These are phyloP conservation scores for Echinochloa phyllopogon DNA, from an alignment of 176 grass and related monocot genomes.

Conservation along the genomic window DNA sequence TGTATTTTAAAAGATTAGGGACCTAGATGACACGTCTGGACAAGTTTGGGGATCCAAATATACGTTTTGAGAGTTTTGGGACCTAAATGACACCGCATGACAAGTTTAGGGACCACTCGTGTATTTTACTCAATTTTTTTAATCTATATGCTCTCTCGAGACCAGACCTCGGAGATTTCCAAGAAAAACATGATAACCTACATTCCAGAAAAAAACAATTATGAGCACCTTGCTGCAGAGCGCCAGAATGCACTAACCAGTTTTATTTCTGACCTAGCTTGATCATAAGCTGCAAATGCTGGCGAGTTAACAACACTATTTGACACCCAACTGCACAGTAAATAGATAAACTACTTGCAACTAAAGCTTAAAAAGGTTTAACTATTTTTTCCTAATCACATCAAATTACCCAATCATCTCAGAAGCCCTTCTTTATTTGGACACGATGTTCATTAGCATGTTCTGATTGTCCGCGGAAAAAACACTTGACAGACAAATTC, in stretches of 20 bases:
- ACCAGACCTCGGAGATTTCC: conserved; percentile 95
- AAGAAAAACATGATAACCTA: conserved; percentile 98
- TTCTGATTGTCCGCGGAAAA: not conserved
- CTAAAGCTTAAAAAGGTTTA: not conserved
- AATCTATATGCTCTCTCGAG: conserved; percentile 88
- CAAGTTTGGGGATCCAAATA: too few relatives aligned
- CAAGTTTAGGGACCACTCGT: too few relatives aligned
- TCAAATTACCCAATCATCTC: too few relatives aligned
- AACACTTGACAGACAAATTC: not conserved
- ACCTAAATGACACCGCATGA: too few relatives aligned
- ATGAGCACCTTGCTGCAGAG: conserved; percentile 19
- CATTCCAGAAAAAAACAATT: conserved; percentile 15
- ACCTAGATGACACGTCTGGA: too few relatives aligned
- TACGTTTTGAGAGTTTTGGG: too few relatives aligned
- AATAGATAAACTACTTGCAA: conserved; percentile 1
- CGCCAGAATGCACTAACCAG: conserved; percentile 26
- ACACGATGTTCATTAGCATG: not conserved
- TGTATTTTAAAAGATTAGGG: too few relatives aligned
- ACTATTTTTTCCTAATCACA: not conserved
- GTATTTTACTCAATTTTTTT: too few relatives aligned
- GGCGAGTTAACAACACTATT: conserved; percentile 98
- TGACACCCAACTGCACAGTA: conserved; percentile 78
- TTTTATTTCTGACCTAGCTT: conserved; percentile 72
- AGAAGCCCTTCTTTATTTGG: not conserved
- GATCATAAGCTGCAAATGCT: conserved; percentile 98